These are phyloP conservation scores for Monotropa hypopitys DNA, from an alignment of 179 eudicot genomes.

Conservation along the genomic window DNA sequence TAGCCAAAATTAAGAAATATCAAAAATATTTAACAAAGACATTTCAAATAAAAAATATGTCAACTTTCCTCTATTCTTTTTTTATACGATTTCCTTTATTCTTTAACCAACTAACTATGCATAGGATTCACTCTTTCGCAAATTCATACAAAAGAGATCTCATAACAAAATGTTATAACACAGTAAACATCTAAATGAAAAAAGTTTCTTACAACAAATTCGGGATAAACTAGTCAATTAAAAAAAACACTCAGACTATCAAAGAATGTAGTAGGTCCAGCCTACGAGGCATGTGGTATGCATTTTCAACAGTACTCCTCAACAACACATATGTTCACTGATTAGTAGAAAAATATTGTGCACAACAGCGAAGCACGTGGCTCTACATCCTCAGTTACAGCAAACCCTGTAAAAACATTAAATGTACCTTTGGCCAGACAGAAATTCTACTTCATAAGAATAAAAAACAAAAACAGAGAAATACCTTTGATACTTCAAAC, in stretches of 20 bases:
- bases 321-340: not conserved
- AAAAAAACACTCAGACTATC: not conserved
- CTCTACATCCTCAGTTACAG: not conserved
- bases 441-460: not conserved
- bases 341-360: not conserved
- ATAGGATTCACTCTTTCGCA: not conserved
- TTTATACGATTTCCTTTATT: not conserved
- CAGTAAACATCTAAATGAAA: not conserved
- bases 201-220: not conserved
- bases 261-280: not conserved
- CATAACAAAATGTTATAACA: not conserved
- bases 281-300: too few relatives aligned
- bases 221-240: not conserved
- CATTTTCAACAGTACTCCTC: too few relatives aligned
- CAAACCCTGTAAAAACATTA: not conserved
- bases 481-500: conserved; percentile 95
- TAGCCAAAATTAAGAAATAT: not conserved
- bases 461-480: not conserved
- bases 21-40: not conserved
- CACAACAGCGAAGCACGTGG: not conserved
- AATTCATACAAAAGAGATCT: not conserved
- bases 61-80: not conserved
- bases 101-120: not conserved
- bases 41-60: not conserved
- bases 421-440: not conserved